A percentile compares a stretch with the other conserved stretches of the same genome.
These are phyloP conservation scores for Vigna reflexopilosa DNA, from an alignment of 306 rosid genomes.

Conservation along the genomic window DNA sequence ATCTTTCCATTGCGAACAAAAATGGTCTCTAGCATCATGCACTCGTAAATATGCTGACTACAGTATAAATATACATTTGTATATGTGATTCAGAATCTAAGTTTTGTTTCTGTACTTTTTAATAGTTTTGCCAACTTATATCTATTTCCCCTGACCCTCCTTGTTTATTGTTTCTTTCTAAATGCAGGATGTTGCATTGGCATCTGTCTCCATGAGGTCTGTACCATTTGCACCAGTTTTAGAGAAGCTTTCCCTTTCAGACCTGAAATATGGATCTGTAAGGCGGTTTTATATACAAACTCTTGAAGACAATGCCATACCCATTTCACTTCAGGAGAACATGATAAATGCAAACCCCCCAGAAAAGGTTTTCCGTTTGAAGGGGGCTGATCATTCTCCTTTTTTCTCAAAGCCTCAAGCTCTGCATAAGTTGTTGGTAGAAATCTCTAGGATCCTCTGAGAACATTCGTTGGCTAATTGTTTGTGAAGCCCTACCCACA, in stretches of 20 bases:
- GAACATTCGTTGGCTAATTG: conserved; percentile 35
- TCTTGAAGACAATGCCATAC: conserved; percentile 91
- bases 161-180: conserved; percentile 38
- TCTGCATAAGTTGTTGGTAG: conserved; percentile 83
- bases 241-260: conserved; percentile 84
- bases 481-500: conserved; percentile 43
- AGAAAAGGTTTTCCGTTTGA: conserved; percentile 71
- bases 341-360: conserved; percentile 84
- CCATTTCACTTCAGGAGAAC: conserved; percentile 70
- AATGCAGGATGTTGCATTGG: conserved; percentile 85
- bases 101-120: conserved; percentile 17
- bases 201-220: conserved; percentile 94
- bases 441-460: conserved; percentile 72
- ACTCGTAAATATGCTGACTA: background rate
- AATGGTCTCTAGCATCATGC: conserved; percentile 7
- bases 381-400: conserved; percentile 95
- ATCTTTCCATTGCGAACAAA: background rate
- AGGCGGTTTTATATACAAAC: conserved; percentile 86
- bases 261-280: conserved; percentile 76
- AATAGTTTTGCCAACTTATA: background rate
- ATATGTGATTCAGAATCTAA: background rate
- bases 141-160: background rate
- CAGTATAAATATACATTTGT: background rate
- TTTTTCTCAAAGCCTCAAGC: conserved; percentile 99
- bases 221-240: conserved; percentile 85